A percentile compares a stretch with the other conserved stretches of the same genome.
Conservation (phyloP, 2,329 filamentous ascomycete genomes). For the Penicillium rolfsii region DNA sequence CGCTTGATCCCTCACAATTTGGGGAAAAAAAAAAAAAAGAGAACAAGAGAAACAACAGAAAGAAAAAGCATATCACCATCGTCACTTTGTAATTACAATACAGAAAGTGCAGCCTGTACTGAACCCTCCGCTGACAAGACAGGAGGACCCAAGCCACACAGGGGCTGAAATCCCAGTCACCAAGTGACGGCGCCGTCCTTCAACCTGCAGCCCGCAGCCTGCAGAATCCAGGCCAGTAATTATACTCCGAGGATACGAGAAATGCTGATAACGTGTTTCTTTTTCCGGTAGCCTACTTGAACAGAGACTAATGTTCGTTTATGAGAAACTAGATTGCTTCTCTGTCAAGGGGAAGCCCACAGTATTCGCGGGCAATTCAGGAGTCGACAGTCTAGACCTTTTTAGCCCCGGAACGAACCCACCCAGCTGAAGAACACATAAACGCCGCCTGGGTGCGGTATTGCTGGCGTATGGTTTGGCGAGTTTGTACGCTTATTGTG, state of each 20-base stretch:
- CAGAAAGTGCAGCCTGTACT: neutral
- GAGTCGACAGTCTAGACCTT: conserved; percentile 13
- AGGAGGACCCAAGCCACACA: conserved; percentile 21
- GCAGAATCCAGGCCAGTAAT: neutral
- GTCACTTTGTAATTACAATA: neutral
- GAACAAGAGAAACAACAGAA: neutral
- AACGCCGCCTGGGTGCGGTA: neutral
- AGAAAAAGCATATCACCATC: conserved; percentile 1
- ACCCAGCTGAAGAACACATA: neutral
- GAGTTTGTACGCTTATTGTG: neutral
- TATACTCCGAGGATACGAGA: neutral
- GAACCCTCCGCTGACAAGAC: conserved; percentile 9
- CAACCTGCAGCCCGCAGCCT: neutral
- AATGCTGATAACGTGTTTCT: neutral
- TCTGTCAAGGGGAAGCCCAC: neutral
- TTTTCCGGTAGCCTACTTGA: neutral
- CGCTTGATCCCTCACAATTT: conserved; percentile 9
- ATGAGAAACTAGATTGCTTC: too few species aligned
- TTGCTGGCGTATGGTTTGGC: neutral
- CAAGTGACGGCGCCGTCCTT: neutral
- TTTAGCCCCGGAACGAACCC: conserved; percentile 3
- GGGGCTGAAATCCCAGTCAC: conserved; percentile 19
- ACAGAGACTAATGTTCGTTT: neutral
- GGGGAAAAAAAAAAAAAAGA: neutral
- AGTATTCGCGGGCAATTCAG: neutral